Percentiles rank a stretch among this genome's conserved stretches.
Evolutionary conservation across 2,329 filamentous ascomycete species (phyloP).

Genomic region (Nectriaceae sp.): DNA sequence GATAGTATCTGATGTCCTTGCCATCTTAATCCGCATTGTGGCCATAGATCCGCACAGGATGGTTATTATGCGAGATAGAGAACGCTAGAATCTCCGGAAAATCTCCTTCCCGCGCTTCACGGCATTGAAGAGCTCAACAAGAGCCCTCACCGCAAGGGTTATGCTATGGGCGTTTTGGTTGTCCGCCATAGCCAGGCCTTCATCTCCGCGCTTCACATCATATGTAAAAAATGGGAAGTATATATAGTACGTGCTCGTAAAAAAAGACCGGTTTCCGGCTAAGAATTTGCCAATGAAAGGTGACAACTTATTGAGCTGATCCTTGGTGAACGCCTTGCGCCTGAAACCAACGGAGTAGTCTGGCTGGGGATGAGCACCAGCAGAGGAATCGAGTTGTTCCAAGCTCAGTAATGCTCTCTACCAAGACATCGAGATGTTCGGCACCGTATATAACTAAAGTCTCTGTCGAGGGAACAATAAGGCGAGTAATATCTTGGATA

Average conservation of each 20-base stretch:
- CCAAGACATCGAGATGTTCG: slow-evolving; percentile 22
- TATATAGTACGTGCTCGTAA: slow-evolving; percentile 48
- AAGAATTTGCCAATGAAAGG: slow-evolving; percentile 38
- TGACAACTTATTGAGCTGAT: slow-evolving; percentile 43
- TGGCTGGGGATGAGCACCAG: slow-evolving; percentile 40
- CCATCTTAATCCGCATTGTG: slow-evolving; percentile 42
- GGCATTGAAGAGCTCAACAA: slow-evolving; percentile 41
- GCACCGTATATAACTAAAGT: slow-evolving; percentile 31
- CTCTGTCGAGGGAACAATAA: slow-evolving; percentile 42
- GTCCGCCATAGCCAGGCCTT: slow-evolving; percentile 38
- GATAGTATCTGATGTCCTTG: slow-evolving; percentile 34
- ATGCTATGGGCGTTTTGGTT: slow-evolving; percentile 44
- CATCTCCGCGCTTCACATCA: slow-evolving; percentile 47
- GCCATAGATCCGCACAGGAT: slow-evolving; percentile 40
- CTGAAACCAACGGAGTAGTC: slow-evolving; percentile 46
- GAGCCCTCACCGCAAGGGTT: slow-evolving; percentile 39
- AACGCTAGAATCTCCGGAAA: slow-evolving; percentile 45
- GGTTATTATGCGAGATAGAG: slow-evolving; percentile 38
- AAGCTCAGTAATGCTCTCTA: slow-evolving; percentile 45
- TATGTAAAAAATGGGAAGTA: slow-evolving; percentile 52
- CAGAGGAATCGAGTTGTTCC: slow-evolving; percentile 42
- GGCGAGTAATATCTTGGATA: slow-evolving; percentile 35
- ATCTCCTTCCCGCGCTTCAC: slow-evolving; percentile 39
- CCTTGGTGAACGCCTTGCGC: slow-evolving; percentile 42
- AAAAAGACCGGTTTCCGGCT: slow-evolving; percentile 38